Conservation (phyloP, 805 yeast genomes). For the Cyberlindnera amylophila region DNA sequence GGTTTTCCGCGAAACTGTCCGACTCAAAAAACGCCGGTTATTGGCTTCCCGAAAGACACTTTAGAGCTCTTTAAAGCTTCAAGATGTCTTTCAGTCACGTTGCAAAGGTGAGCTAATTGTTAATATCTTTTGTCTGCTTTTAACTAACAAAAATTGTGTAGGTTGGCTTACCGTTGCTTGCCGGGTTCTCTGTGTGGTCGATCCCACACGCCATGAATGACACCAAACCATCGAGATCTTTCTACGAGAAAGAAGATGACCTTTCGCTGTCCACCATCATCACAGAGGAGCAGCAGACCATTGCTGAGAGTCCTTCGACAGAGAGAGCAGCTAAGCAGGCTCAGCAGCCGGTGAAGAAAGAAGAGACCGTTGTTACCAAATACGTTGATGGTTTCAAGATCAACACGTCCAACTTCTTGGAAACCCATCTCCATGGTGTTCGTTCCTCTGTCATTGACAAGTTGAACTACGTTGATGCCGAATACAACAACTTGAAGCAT, state of each 20-base stretch:
- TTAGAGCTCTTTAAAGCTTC: too few relatives aligned
- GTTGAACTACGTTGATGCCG: constrained; percentile 21
- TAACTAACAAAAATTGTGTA: not conserved
- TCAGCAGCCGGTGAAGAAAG: not conserved
- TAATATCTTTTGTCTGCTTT: not conserved
- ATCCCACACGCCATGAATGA: constrained; percentile 41
- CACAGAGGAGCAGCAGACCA: constrained; percentile 6
- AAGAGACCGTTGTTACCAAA: constrained; percentile 15
- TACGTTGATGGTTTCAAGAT: constrained; percentile 26
- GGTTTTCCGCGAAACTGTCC: too few relatives aligned
- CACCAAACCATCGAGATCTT: constrained; percentile 25
- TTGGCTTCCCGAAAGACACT: too few relatives aligned
- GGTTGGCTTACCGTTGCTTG: constrained; percentile 21
- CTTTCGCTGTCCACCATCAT: constrained; percentile 10
- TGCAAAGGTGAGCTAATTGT: not conserved
- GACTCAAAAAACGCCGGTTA: too few relatives aligned
- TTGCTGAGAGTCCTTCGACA: constrained; percentile 3
- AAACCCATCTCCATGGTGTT: constrained; percentile 15
- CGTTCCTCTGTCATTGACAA: constrained; percentile 19
- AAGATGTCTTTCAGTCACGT: not conserved
- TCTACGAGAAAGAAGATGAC: constrained; percentile 22
- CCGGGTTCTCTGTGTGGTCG: constrained; percentile 17
- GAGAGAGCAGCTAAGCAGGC: constrained; percentile 5
- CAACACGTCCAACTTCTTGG: constrained; percentile 23
- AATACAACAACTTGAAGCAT: constrained; percentile 24